phyloP scores from a whole-genome alignment of 495 filamentous ascomycete genomes.

The Astrocystis sublimbata region DNA sequence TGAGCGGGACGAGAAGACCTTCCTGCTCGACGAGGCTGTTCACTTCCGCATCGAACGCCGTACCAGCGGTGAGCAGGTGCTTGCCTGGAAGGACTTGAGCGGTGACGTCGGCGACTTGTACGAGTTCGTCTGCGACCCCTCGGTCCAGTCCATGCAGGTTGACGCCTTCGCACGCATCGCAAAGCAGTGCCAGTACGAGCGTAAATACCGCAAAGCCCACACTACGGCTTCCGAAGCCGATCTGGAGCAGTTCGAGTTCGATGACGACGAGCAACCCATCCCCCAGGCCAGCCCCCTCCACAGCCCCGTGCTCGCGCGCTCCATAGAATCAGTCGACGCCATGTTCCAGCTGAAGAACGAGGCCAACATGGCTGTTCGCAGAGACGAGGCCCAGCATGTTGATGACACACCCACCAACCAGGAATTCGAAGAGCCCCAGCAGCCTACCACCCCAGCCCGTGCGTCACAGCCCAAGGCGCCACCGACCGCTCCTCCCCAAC shows the following conservation, averaged over 20 bases:
- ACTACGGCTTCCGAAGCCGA: constrained; percentile 81
- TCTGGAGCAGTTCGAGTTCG: constrained; percentile 76
- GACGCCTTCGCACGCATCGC: constrained; percentile 81
- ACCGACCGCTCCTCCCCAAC: constrained; percentile 56
- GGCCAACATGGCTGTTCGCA: constrained; percentile 37
- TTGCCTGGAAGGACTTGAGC: constrained; percentile 93
- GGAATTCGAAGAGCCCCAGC: constrained; percentile 14
- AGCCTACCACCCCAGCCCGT: constrained; percentile 15
- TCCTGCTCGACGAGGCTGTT: constrained; percentile 86
- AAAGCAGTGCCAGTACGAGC: constrained; percentile 93
- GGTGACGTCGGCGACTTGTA: constrained; percentile 92
- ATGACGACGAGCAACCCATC: constrained; percentile 72
- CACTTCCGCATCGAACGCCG: constrained; percentile 84
- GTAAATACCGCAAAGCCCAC: constrained; percentile 79
- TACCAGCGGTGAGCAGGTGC: constrained; percentile 73
- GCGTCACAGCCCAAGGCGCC: constrained; percentile 39
- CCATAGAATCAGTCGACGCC: constrained; percentile 48
- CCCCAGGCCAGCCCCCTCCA: constrained; percentile 77
- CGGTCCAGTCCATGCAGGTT: constrained; percentile 67
- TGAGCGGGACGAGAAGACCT: constrained; percentile 95
- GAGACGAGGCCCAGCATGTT: constrained; percentile 26
- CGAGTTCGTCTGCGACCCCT: constrained; percentile 90
- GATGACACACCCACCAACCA: background rate
- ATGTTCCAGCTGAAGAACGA: constrained; percentile 42
- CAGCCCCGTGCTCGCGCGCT: constrained; percentile 58